A percentile compares a stretch with the other conserved stretches of the same genome.
phyloP scores from a whole-genome alignment of 176 grass and related monocot species.

The Microstegium vimineum region DNA sequence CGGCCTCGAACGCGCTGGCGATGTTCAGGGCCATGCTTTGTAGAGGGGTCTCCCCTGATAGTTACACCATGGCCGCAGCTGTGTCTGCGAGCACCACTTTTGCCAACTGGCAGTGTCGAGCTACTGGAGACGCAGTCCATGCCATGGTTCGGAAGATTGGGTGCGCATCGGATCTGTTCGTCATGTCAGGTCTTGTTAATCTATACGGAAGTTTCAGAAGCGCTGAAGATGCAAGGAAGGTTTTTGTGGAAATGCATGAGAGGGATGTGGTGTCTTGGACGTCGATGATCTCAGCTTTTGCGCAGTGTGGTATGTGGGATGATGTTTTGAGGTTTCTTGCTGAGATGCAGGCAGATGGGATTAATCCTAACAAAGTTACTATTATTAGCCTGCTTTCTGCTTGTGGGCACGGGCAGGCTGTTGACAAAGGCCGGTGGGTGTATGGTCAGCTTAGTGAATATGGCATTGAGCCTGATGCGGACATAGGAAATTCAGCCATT shows the following conservation, averaged over 20 bases:
- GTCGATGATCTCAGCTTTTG: slow-evolving; percentile 65
- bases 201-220: slow-evolving; percentile 32
- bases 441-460: slow-evolving; percentile 44
- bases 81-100: slow-evolving; percentile 40
- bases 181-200: slow-evolving; percentile 64
- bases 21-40: slow-evolving; percentile 44
- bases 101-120: neutral
- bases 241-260: slow-evolving; percentile 68
- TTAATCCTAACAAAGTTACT: slow-evolving; percentile 66
- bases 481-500: slow-evolving; percentile 57
- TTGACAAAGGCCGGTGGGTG: slow-evolving; percentile 49
- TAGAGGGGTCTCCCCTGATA: slow-evolving; percentile 34
- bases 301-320: slow-evolving; percentile 39
- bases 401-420: slow-evolving; percentile 35
- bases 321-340: slow-evolving; percentile 44
- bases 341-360: slow-evolving; percentile 46
- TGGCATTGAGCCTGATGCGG: slow-evolving; percentile 48
- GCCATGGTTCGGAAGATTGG: slow-evolving; percentile 52
- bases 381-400: slow-evolving; percentile 61
- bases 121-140: slow-evolving; percentile 39
- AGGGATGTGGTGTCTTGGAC: slow-evolving; percentile 90
- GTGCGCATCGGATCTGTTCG: slow-evolving; percentile 50
- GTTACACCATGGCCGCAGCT: slow-evolving; percentile 54
- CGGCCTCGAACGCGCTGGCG: slow-evolving; percentile 43
- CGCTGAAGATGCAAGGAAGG: slow-evolving; percentile 33